These are phyloP conservation scores for Glonium stellatum DNA, from an alignment of 495 filamentous ascomycete species.

Conservation along the genomic window DNA sequence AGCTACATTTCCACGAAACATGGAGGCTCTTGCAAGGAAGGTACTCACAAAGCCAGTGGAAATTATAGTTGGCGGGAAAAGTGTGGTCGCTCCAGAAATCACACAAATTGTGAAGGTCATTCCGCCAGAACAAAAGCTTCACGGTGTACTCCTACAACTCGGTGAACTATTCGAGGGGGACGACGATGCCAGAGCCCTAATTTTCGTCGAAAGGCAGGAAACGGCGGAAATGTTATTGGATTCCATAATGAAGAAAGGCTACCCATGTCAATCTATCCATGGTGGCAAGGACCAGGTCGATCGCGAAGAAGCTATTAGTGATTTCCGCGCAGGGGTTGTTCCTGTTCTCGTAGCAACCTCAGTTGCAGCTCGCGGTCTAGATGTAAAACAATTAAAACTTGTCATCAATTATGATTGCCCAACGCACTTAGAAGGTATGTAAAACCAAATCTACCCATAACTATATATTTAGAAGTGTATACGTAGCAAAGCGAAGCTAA, in stretches of 20 bases:
- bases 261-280: conserved; percentile 93
- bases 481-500: too few species aligned
- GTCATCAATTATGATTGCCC: conserved; percentile 97
- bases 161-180: conserved; percentile 82
- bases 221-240: conserved; percentile 79
- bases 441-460: too few species aligned
- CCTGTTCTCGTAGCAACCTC: conserved; percentile 92
- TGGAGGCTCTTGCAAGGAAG: conserved; percentile 87
- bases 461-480: too few species aligned
- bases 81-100: conserved; percentile 90
- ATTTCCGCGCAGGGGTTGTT: conserved; percentile 88
- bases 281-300: conserved; percentile 95
- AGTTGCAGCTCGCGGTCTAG: conserved; percentile 88
- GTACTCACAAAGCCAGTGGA: conserved; percentile 79
- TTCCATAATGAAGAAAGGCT: conserved; percentile 79
- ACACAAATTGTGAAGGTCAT: conserved; percentile 89
- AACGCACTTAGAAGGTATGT: conserved; percentile 68
- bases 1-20: conserved; percentile 89
- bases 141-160: conserved; percentile 74
- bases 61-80: conserved; percentile 84
- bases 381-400: conserved; percentile 93
- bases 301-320: conserved; percentile 85
- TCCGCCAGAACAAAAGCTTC: conserved; percentile 63
- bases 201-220: conserved; percentile 95
- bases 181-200: conserved; percentile 79